Percentiles rank a stretch among this genome's conserved stretches.
Evolutionary conservation across 805 yeast genomes (phyloP).

Genomic region (Saccharomycopsis oosterbeekiorum): DNA sequence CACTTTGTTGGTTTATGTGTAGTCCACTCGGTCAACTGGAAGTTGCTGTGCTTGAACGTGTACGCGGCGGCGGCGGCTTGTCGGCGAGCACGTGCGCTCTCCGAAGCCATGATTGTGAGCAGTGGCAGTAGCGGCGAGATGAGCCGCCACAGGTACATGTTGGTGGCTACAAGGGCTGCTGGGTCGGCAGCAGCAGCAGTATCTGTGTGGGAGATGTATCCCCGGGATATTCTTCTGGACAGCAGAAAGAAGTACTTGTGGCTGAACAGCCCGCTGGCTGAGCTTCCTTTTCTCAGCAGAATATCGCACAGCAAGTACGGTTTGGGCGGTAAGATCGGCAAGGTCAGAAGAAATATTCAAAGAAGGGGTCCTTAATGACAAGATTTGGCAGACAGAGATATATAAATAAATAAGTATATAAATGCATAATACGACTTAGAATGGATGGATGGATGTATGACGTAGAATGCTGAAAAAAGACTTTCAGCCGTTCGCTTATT

Average conservation of each 20-base stretch:
- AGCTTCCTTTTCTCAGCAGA: neutral
- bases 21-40: constrained; percentile 10
- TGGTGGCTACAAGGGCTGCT: constrained; percentile 5
- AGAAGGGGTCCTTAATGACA: constrained; percentile 21
- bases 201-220: constrained; percentile 27
- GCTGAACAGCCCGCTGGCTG: neutral
- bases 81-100: too few species aligned
- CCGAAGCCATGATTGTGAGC: too few species aligned
- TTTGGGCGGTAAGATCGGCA: constrained; percentile 40
- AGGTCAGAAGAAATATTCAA: constrained; percentile 37
- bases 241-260: neutral
- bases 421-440: neutral
- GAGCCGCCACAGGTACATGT: neutral
- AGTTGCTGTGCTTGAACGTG: constrained; percentile 9
- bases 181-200: constrained; percentile 8
- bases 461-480: neutral
- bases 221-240: constrained; percentile 10
- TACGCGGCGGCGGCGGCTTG: constrained; percentile 2
- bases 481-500: neutral
- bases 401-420: neutral
- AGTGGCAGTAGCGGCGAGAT: neutral
- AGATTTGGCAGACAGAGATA: neutral
- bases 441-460: neutral
- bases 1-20: constrained; percentile 9
- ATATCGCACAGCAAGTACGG: constrained; percentile 24